These are phyloP conservation scores for Pelargonium citronellum DNA, from an alignment of 441 rosid species.

Conservation along the genomic window DNA sequence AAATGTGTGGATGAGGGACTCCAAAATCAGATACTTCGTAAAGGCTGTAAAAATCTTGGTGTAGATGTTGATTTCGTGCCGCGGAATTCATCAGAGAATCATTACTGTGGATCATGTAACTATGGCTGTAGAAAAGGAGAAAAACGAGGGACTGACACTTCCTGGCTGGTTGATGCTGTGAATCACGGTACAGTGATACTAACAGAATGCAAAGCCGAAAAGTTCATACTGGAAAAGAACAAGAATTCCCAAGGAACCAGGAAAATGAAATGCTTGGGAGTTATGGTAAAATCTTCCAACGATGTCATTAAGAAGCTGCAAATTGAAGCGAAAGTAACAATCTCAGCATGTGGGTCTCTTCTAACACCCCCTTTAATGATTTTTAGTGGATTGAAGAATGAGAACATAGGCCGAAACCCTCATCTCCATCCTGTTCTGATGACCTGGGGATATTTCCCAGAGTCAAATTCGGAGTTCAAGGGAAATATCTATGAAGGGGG, in stretches of 20 bases:
- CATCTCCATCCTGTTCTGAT: conserved; percentile 72
- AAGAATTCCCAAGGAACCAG: conserved; percentile 20
- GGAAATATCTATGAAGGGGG: conserved; percentile 75
- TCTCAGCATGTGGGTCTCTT: conserved; percentile 77
- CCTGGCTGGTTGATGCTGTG: conserved; percentile 86
- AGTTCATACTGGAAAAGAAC: conserved; percentile 42
- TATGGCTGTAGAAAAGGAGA: conserved; percentile 77
- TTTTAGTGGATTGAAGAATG: conserved; percentile 69
- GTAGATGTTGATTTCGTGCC: conserved; percentile 43
- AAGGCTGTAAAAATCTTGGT: conserved; percentile 72
- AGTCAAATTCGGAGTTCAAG: conserved; percentile 38
- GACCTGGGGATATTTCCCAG: conserved; percentile 93
- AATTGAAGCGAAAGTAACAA: conserved; percentile 65
- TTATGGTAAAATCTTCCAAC: conserved; percentile 37
- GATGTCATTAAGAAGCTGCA: conserved; percentile 38
- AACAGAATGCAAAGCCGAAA: conserved; percentile 79
- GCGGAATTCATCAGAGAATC: conserved; percentile 66
- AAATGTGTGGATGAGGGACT: conserved; percentile 52
- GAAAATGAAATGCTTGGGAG: conserved; percentile 67
- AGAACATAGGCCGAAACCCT: conserved; percentile 64
- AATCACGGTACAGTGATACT: conserved; percentile 57
- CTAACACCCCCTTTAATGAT: conserved; percentile 72
- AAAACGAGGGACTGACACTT: conserved; percentile 66
- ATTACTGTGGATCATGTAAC: conserved; percentile 79
- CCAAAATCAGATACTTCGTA: conserved; percentile 66